These are phyloP conservation scores for Filobasidium floriforme DNA, from an alignment of 768 basidiomycete species.

Conservation along the genomic window DNA sequence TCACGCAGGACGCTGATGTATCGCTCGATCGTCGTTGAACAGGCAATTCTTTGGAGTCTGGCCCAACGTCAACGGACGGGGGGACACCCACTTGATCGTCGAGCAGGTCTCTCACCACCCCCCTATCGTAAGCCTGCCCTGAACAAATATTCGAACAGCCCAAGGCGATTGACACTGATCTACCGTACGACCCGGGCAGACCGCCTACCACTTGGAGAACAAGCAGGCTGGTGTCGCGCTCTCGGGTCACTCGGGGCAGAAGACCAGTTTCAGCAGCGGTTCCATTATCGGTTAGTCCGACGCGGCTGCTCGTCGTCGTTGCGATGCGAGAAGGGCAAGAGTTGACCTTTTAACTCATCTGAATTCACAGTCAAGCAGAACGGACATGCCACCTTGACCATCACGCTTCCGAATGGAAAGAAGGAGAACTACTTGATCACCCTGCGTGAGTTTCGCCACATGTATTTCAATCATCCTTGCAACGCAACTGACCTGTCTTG, in stretches of 20 bases:
- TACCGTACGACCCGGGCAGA: conserved; percentile 23
- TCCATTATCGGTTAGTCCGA: conserved; percentile 46
- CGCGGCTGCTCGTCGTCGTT: background rate
- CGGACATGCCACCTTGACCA: conserved; percentile 78
- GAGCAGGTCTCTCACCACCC: conserved; percentile 95
- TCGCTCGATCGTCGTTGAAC: background rate
- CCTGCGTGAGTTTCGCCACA: conserved; percentile 50
- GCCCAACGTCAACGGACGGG: conserved; percentile 66
- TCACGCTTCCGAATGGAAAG: conserved; percentile 55
- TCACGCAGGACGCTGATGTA: conserved; percentile 20
- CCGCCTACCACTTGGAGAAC: conserved; percentile 65
- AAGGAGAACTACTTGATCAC: conserved; percentile 78
- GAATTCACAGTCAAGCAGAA: conserved; percentile 78
- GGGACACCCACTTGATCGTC: conserved; percentile 73
- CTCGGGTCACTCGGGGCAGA: conserved; percentile 85
- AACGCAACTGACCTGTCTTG: no score
- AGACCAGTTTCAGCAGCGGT: conserved; percentile 77
- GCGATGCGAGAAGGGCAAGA: background rate
- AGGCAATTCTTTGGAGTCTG: conserved; percentile 79
- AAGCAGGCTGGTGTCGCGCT: conserved; percentile 64
- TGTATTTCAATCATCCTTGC: background rate
- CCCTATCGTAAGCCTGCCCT: conserved; percentile 43
- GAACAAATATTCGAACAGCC: background rate
- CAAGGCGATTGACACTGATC: conserved; percentile 10
- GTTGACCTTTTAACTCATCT: no score